Base-by-base conservation (phyloP, 1,284 basidiomycete species). In the Coniferiporia weirii region DNA sequence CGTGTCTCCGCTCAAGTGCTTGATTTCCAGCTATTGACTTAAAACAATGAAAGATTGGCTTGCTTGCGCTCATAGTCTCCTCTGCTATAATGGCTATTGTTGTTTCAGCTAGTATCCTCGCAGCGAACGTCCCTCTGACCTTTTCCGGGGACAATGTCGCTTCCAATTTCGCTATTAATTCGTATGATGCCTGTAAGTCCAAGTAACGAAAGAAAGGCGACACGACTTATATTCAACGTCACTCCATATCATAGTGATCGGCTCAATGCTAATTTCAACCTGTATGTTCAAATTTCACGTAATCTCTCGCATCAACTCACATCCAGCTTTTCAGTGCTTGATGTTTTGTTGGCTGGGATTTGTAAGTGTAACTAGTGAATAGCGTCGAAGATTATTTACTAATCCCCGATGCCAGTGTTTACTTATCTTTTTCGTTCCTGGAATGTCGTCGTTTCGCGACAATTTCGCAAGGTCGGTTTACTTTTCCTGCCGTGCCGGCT, bases 101-200 rank as follows among this genome's bases (percentile, higher is more conserved):
- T 5, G 62, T 67, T 46, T 66, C 65, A 0, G 59, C 62, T 4
- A 45, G 63, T 27, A 64, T 65, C 4, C 64, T 66, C 51, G n/a
- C 19, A 1, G n/a, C 22, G 15, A 6, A 20, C 20, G 17, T 54
- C 22, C 45, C 20, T 7, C 9, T 13, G 22, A 32, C 22, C 12
- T 40, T 17, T 13, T 53, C 52, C 15, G 38, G 12, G 52, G 9
- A 45, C 10, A 17, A 45, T 45, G 45, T 43, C 27, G 44, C 19
- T 46, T 12, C 38, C 3, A 12, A 40, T 12, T 40, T 40, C 38
- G 38, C 38, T 40, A 12, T 12, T 7, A n/a, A 46, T 46, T 20
- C 17, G 3, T 46, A 8, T 46, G 15, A 3, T 46, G 12, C 17
- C 17, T 46, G 44, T 46, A 20, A 46, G 44, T 46, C 15, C 7